A percentile compares a stretch with the other conserved stretches of the same genome.
phyloP scores from a whole-genome alignment of 1,139 yeast species.

The Geotrichum klebahnii region DNA sequence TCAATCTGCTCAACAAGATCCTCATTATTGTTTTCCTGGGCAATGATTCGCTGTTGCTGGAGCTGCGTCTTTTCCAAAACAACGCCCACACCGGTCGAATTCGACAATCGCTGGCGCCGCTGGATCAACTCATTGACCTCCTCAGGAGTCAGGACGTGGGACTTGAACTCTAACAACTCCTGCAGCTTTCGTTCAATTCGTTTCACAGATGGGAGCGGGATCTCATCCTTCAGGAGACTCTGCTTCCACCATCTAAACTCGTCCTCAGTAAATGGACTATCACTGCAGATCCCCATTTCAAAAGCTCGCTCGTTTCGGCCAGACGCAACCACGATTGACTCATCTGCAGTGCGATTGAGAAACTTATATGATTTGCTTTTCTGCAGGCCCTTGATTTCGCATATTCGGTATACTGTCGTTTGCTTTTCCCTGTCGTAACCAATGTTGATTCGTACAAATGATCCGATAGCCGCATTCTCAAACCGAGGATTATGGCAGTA shows the following conservation, averaged over 20 bases:
- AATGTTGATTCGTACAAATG: constrained; percentile 77
- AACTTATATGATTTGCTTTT: constrained; percentile 56
- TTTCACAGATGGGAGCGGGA: constrained; percentile 59
- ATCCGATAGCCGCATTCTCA: constrained; percentile 61
- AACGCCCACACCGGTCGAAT: constrained; percentile 64
- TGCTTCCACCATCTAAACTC: constrained; percentile 70
- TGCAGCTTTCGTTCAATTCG: constrained; percentile 63
- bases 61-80: constrained; percentile 72
- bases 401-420: constrained; percentile 73
- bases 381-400: constrained; percentile 65
- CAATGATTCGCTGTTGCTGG: constrained; percentile 71
- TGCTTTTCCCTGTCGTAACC: constrained; percentile 64
- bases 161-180: constrained; percentile 58
- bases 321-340: constrained; percentile 51
- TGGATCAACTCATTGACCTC: constrained; percentile 78
- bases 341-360: constrained; percentile 43
- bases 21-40: constrained; percentile 60
- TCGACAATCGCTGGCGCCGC: constrained; percentile 60
- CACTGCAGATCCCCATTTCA: constrained; percentile 76
- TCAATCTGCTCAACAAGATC: constrained; percentile 53
- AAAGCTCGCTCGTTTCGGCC: constrained; percentile 67
- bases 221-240: constrained; percentile 57
- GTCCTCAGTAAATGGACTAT: constrained; percentile 59
- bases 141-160: constrained; percentile 63
- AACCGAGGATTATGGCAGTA: constrained; percentile 82